Evolutionary conservation across 2,329 filamentous ascomycete genomes (phyloP).

Genomic region (Tolypocladium amazonense): DNA sequence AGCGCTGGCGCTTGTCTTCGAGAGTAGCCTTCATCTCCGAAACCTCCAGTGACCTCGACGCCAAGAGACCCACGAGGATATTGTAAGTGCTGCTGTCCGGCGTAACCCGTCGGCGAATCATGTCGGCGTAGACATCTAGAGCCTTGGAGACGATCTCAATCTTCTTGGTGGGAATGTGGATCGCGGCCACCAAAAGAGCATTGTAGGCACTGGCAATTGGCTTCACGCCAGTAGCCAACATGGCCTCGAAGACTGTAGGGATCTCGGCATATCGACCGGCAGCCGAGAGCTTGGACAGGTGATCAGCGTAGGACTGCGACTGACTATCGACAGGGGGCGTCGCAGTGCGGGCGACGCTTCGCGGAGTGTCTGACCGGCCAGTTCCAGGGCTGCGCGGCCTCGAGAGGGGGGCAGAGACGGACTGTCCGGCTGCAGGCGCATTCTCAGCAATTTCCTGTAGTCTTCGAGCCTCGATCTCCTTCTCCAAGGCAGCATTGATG

Average conservation of each 20-base stretch:
- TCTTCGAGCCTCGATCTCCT: conserved; percentile 55
- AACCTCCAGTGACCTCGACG: conserved; percentile 70
- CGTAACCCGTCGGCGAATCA: conserved; percentile 74
- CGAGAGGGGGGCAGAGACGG: conserved; percentile 28
- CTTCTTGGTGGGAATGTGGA: conserved; percentile 68
- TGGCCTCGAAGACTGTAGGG: conserved; percentile 79
- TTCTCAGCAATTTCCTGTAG: conserved; percentile 33
- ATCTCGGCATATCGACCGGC: conserved; percentile 74
- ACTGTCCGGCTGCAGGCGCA: conserved; percentile 24
- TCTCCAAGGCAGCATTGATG: conserved; percentile 74
- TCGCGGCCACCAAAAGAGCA: conserved; percentile 73
- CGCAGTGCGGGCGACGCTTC: conserved; percentile 41
- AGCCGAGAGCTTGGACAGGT: conserved; percentile 64
- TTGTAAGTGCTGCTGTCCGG: conserved; percentile 83
- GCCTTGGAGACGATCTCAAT: conserved; percentile 83
- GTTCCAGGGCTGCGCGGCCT: conserved; percentile 27
- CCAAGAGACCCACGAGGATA: conserved; percentile 73
- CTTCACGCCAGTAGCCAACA: conserved; percentile 72
- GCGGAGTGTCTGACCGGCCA: conserved; percentile 30
- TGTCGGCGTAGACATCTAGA: conserved; percentile 90
- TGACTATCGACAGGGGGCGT: conserved; percentile 54
- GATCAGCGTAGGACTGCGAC: conserved; percentile 62
- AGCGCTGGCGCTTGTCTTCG: conserved; percentile 74
- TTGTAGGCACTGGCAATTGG: conserved; percentile 88
- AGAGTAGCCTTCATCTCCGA: conserved; percentile 60